Conservation (phyloP, 2,329 filamentous ascomycete genomes). For the Cytospora mali region DNA sequence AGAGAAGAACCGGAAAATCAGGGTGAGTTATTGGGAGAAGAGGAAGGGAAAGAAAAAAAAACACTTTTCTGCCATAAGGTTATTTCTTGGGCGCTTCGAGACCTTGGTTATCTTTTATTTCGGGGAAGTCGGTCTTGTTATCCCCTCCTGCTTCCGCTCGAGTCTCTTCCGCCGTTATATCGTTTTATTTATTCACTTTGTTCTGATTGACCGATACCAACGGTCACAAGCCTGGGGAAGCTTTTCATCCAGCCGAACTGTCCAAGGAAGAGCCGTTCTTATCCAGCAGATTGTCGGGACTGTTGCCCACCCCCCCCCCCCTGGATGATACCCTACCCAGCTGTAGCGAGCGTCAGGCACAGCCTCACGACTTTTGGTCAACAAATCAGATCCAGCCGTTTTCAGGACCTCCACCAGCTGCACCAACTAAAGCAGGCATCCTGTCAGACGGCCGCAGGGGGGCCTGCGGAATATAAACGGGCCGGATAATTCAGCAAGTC, state of each 20-base stretch:
- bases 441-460: no score
- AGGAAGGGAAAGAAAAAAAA: not conserved
- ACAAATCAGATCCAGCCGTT: conserved; percentile 14
- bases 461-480: no score
- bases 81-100: conserved; percentile 5
- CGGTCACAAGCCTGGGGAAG: conserved; percentile 2
- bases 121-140: not conserved
- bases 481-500: no score
- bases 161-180: not conserved
- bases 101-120: not conserved
- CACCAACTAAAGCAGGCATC: not conserved
- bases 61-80: not conserved
- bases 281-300: conserved; percentile 10
- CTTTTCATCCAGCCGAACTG: conserved; percentile 4
- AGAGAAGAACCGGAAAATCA: not conserved
- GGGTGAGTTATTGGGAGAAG: no score
- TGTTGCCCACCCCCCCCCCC: not conserved
- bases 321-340: conserved; percentile 21
- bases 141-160: not conserved
- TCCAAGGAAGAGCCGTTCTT: not conserved
- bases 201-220: not conserved
- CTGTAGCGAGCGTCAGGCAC: conserved; percentile 25
- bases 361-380: conserved; percentile 21
- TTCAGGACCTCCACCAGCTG: conserved; percentile 3
- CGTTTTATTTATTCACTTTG: no score